Evolutionary conservation across 2,329 filamentous ascomycete genomes (phyloP), one percentile per base, ranked within the genome.

Genomic region (Cercospora zeae-maydis): DNA sequence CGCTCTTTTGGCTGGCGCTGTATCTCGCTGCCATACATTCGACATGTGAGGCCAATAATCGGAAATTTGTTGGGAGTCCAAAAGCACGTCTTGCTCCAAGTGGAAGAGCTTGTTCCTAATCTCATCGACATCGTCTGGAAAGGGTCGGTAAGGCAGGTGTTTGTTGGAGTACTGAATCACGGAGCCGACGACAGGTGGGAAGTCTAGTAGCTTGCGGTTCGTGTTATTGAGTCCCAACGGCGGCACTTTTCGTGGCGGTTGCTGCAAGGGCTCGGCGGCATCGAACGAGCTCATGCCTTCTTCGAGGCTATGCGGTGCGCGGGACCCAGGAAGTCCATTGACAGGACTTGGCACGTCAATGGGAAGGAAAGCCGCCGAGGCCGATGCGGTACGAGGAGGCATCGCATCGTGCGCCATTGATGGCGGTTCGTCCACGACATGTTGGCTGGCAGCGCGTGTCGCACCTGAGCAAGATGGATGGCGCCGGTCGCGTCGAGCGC

Each of bases 21-120:
- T 63, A 13, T 62, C 63, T 14, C 66, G 58, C 19, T 59, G 39
- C 61, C 61, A 70, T 11, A 70, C 37, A 52, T 71, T 70, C 42
- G 63, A 67, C 63, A 71, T 66, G 36, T 71, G 70, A 19, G 65
- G 64, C 63, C 68, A 67, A 51, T 70, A 70, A 58, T 70, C 66
- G 1, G 67, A 64, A 30, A 69, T 69, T 31, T 70, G 66, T 58
- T 71, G 70, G 57, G 67, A 70, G 47, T 66, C 60, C 8, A 70
- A 53, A 3, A 70, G 61, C 1, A 70, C 36, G 2, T 67, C 60
- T 51, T 68, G 16, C 30, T 71, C 66, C 21, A 69, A 39, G 30
- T 59, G 34, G 51, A 67, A 70, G 2, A 71, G 54, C 55, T 70
- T 70, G 8, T 67, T 39, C n/a, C 69, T 60, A 19, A 70, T 58